Percentiles rank a stretch among this genome's conserved stretches.
phyloP scores from a whole-genome alignment of 2,329 filamentous ascomycete genomes.

The Fusarium gaditjirri region DNA sequence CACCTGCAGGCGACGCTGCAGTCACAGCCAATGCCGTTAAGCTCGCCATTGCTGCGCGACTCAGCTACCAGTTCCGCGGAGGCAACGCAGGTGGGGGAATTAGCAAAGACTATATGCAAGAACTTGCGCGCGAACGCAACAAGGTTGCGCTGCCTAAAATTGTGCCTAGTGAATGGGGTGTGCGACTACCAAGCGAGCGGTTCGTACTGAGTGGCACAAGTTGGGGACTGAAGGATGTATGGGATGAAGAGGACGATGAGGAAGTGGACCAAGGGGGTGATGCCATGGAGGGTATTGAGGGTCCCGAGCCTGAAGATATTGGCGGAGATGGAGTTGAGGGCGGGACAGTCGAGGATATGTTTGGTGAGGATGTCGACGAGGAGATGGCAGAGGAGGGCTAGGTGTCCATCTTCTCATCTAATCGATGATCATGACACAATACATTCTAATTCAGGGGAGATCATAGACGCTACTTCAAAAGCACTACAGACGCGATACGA shows the following conservation, averaged over 20 bases:
- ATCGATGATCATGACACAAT: background rate
- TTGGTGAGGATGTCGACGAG: conserved; percentile 65
- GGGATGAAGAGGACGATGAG: conserved; percentile 61
- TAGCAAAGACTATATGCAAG: conserved; percentile 80
- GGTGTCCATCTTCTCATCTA: conserved; percentile 11
- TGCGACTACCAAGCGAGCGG: conserved; percentile 72
- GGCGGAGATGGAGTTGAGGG: conserved; percentile 61
- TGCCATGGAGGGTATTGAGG: conserved; percentile 62
- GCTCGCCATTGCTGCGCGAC: conserved; percentile 75
- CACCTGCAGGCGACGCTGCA: conserved; percentile 61
- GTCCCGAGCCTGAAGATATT: conserved; percentile 54
- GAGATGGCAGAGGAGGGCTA: conserved; percentile 62
- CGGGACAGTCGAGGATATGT: conserved; percentile 65
- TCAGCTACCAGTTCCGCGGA: conserved; percentile 75
- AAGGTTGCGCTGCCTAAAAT: conserved; percentile 72
- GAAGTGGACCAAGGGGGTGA: conserved; percentile 56
- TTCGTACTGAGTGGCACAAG: conserved; percentile 74
- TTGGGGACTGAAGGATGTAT: conserved; percentile 71
- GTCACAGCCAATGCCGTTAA: conserved; percentile 75
- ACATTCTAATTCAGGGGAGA: background rate
- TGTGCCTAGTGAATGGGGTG: conserved; percentile 73
- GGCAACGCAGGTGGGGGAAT: conserved; percentile 64
- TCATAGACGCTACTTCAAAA: background rate
- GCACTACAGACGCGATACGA: background rate
- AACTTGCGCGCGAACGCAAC: conserved; percentile 78